Base-by-base conservation (phyloP, 306 rosid species). In the Geum urbanum region DNA sequence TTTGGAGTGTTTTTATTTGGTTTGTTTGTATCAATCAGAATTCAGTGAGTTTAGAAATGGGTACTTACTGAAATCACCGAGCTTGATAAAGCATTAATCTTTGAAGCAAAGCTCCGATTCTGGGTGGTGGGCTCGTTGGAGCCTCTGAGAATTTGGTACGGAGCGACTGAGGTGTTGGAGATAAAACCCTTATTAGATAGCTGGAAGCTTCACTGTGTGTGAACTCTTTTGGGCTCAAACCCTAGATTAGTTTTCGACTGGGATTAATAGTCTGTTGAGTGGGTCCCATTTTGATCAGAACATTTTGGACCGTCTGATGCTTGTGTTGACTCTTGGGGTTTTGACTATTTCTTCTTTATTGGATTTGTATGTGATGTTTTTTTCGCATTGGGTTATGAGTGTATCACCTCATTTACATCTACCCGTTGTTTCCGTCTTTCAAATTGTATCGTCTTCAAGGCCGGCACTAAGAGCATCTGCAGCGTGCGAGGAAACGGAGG, bases 161-260 rank as follows among this genome's bases (percentile, higher is more conserved):
- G 19, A 4, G 65, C 35, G 2, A 69, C 59, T 32, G 19, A 40
- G 53, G 35, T 2, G 8, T 35, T 9, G 41, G 15, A 22, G 53
- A 43, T 41, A 46, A 69, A 22, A 54, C 32, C 64, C 52, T 48
- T 20, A 24, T 48, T 20, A 24, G 24, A 19, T 13, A 0, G 22
- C 39, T 66, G 20, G 58, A 66, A 47, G 57, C 32, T 15, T 27
- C 49, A 5, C 51, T 63, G 24, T 27, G 2, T 27, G 32, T 27
- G 32, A 27, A 27, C 32, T 27, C 0, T 7, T 5, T 8, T 27
- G 51, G 46, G 11, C 11, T 41, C 72, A 84, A 86, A 84, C 91
- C 88, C 88, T 84, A 84, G 75, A 77, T 49, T 73, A 60, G 55
- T 52, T 76, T 71, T 43, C 19, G 5, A 4, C 39, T 72, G 64